phyloP scores from a whole-genome alignment of 2,329 filamentous ascomycete genomes.

The Fusarium brachygibbosum region DNA sequence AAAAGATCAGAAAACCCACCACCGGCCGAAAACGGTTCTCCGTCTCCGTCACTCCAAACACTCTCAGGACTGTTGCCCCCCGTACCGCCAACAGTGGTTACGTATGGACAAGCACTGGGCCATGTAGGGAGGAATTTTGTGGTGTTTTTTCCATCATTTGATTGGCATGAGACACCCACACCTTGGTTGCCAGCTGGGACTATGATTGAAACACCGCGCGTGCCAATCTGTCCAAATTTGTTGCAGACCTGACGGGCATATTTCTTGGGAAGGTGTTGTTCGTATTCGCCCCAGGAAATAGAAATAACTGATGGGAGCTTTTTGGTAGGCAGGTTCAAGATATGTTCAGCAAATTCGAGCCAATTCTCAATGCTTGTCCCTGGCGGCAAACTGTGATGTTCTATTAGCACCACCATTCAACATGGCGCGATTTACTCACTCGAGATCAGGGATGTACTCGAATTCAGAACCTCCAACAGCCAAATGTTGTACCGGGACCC shows the following conservation, averaged over 20 bases:
- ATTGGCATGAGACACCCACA: constrained; percentile 53
- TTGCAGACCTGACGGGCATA: constrained; percentile 68
- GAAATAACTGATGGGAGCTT: constrained; percentile 73
- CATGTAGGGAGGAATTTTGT: constrained; percentile 54
- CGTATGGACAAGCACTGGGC: constrained; percentile 66
- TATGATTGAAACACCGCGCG: constrained; percentile 76
- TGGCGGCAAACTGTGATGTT: constrained; percentile 22
- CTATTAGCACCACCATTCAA: background rate
- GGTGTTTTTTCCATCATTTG: constrained; percentile 54
- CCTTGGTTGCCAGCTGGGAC: constrained; percentile 72
- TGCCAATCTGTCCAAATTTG: constrained; percentile 74
- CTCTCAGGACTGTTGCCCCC: constrained; percentile 64
- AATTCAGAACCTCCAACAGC: constrained; percentile 52
- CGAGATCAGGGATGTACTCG: constrained; percentile 53
- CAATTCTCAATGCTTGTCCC: constrained; percentile 73
- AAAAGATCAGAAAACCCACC: constrained; percentile 66
- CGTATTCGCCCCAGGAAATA: constrained; percentile 79
- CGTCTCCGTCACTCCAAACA: constrained; percentile 67
- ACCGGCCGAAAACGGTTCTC: constrained; percentile 53
- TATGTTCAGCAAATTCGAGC: constrained; percentile 71
- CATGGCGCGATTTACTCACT: constrained; percentile 45
- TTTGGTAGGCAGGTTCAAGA: constrained; percentile 66
- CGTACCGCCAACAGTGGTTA: constrained; percentile 74
- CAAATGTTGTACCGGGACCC: constrained; percentile 54
- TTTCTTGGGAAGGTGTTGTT: constrained; percentile 70